Evolutionary conservation across 306 rosid species (phyloP).

Genomic region (Casuarina cunninghamiana): DNA sequence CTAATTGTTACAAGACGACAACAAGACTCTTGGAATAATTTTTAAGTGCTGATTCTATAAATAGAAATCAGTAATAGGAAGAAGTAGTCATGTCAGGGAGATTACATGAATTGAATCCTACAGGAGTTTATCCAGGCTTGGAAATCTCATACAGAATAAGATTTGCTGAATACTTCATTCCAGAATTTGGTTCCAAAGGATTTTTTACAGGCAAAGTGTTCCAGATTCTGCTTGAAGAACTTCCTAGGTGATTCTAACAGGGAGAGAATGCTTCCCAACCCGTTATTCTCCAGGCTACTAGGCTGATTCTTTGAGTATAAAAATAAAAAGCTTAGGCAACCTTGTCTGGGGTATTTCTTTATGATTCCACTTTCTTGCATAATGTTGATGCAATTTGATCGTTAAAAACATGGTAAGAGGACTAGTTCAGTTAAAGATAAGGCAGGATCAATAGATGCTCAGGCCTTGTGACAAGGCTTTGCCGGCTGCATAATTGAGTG

Average conservation of each 20-base stretch:
- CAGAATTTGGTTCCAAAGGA: too few relatives aligned
- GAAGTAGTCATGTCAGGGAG: too few relatives aligned
- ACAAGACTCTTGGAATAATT: too few relatives aligned
- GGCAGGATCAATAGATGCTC: not conserved
- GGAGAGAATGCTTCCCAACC: not conserved
- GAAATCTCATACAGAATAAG: too few relatives aligned
- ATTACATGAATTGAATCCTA: too few relatives aligned
- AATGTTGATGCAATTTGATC: not conserved
- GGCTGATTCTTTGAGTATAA: constrained; percentile 14
- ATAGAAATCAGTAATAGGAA: too few relatives aligned
- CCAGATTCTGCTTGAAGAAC: not conserved
- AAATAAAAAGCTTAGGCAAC: not conserved
- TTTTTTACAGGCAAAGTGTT: not conserved
- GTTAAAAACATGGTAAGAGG: not conserved
- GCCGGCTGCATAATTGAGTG: not conserved
- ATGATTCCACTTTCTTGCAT: not conserved
- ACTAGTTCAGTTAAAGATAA: not conserved
- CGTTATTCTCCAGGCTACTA: constrained; percentile 1
- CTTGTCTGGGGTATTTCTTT: not conserved
- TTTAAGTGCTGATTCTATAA: too few relatives aligned
- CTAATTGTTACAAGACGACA: too few relatives aligned
- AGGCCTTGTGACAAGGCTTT: not conserved
- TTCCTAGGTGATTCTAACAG: not conserved
- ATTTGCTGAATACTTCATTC: not conserved
- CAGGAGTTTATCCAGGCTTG: too few relatives aligned